Evolutionary conservation across 2,329 filamentous ascomycete species (phyloP).

Genomic region (Ascochyta koolunga): DNA sequence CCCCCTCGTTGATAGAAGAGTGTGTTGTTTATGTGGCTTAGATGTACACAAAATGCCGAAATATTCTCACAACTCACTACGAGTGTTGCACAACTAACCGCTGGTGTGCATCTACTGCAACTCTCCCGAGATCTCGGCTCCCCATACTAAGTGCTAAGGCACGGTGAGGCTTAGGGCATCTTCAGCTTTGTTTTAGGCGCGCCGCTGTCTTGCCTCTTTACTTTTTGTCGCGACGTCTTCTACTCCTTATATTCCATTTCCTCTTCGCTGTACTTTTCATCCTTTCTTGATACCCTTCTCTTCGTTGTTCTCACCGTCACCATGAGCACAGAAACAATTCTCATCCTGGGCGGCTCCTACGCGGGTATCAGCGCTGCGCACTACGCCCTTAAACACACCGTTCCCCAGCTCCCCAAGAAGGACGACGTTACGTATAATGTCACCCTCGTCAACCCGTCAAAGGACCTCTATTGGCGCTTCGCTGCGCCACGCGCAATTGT

Average conservation of each 20-base stretch:
- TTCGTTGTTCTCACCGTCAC: conserved; percentile 5
- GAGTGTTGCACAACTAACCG: conserved; percentile 3
- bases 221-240: conserved; percentile 8
- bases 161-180: conserved; percentile 9
- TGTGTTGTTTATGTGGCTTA: neutral
- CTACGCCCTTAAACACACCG: conserved; percentile 42
- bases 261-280: conserved; percentile 3
- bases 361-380: conserved; percentile 46
- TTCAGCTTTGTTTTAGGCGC: conserved; percentile 18
- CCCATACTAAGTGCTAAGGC: conserved; percentile 16
- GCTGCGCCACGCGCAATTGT: conserved; percentile 60
- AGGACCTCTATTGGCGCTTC: conserved; percentile 61
- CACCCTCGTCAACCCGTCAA: conserved; percentile 61
- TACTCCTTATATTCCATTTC: conserved; percentile 1
- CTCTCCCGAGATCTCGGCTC: conserved; percentile 17
- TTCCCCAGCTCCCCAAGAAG: conserved; percentile 45
- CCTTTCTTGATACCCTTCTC: conserved; percentile 10
- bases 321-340: conserved; percentile 45
- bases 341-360: conserved; percentile 46
- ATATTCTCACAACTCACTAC: neutral
- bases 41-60: neutral
- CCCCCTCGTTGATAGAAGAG: neutral
- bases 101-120: neutral
- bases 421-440: conserved; percentile 56
- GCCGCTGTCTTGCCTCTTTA: conserved; percentile 12